Conservation (phyloP, 768 basidiomycete species). For the Brasilioporus rufonigricans region DNA sequence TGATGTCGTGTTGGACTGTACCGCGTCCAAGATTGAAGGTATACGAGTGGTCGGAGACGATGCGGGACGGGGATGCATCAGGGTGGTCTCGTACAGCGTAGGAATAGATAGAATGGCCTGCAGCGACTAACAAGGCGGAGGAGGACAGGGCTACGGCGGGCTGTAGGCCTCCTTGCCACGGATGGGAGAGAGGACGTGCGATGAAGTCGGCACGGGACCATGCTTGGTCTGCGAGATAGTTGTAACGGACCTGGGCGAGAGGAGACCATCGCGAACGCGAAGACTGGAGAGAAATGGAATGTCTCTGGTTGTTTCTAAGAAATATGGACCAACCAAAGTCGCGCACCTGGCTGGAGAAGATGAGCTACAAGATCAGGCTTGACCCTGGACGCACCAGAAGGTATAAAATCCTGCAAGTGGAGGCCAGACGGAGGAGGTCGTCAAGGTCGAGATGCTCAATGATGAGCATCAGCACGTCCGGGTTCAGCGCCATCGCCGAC, state of each 20-base stretch:
- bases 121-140: constrained; percentile 58
- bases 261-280: constrained; percentile 46
- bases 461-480: constrained; percentile 56
- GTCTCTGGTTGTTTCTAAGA: constrained; percentile 49
- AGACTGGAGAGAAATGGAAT: constrained; percentile 49
- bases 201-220: constrained; percentile 55
- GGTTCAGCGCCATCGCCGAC: constrained; percentile 37
- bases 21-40: constrained; percentile 36
- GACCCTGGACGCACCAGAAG: constrained; percentile 37
- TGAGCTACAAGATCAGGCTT: not conserved
- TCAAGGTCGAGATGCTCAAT: constrained; percentile 42
- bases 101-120: constrained; percentile 55
- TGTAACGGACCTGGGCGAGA: constrained; percentile 45
- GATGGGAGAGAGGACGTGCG: constrained; percentile 60
- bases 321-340: constrained; percentile 60
- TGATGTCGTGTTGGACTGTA: constrained; percentile 45
- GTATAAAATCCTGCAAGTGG: constrained; percentile 30
- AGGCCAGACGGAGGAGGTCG: constrained; percentile 39
- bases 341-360: constrained; percentile 43
- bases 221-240: constrained; percentile 48
- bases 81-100: constrained; percentile 45
- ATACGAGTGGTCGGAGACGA: constrained; percentile 47
- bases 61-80: constrained; percentile 38
- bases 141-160: constrained; percentile 55
- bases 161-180: constrained; percentile 56